Evolutionary conservation across 139 green algal genomes (phyloP), one percentile per base, ranked within the genome.

Genomic region (Picochlorum sp.): DNA sequence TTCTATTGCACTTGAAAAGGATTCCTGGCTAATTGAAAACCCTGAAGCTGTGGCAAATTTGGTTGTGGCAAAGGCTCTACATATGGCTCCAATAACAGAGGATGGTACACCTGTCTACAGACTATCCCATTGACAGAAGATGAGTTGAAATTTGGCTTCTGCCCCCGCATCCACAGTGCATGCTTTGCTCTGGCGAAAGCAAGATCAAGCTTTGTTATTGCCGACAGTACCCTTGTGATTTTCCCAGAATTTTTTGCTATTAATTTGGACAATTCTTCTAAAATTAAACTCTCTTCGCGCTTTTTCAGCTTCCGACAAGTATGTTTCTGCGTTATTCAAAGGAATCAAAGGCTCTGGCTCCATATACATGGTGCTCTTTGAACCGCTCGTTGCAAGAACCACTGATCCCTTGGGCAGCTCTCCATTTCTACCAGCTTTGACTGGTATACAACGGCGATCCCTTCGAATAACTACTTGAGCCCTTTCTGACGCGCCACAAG

Each of bases 291-390:
- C 69, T 87, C 84, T 58, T 88, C 84, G n/a, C 72, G 63, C 45
- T 56, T 45, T 45, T 72, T 92, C 82, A 38, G 68, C 49, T n/a
- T 63, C 79, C n/a, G 58, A 64, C 57, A 95, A 69, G 54, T 74
- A 34, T 16, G 80, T 81, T 61, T 87, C 82, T 3, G 26, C 57
- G 61, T 96, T 95, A 79, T 96, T 96, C 15, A 95, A 71, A 44
- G 68, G 52, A 49, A 96, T 77, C 14, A 78, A 65, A 0, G 83
- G 80, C 20, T 63, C 49, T 1, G 89, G 89, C 79, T 96, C 89
- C 62, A 88, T 79, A 70, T 95, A 96, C n/a, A 91, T 49, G 0
- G 89, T 96, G n/a, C 71, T 73, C 15, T 88, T 87, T 4, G 67
- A 74, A 15, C 47, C 65, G 62, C 57, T 73, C 23, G 64, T 63